Evolutionary conservation across 306 rosid species (phyloP).

Genomic region (Pyrus betulifolia): DNA sequence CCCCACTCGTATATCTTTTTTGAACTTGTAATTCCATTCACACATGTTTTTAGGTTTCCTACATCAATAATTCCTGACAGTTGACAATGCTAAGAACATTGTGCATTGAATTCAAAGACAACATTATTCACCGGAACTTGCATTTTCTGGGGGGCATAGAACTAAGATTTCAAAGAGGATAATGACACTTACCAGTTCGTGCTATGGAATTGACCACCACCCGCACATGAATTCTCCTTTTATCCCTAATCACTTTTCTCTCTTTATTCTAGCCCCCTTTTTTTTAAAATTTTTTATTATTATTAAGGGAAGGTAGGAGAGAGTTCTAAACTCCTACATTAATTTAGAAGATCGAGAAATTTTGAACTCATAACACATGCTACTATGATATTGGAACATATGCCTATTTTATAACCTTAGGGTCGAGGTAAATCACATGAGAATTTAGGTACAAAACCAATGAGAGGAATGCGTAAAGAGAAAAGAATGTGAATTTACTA

Average conservation of each 20-base stretch:
- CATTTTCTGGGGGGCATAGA: neutral
- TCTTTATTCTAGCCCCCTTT: too few relatives aligned
- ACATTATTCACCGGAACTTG: neutral
- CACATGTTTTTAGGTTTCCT: constrained; percentile 9
- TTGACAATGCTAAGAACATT: neutral
- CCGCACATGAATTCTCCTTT: neutral
- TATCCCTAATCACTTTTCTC: too few relatives aligned
- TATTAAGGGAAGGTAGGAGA: too few relatives aligned
- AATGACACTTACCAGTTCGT: neutral
- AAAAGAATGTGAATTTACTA: too few relatives aligned
- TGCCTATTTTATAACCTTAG: too few relatives aligned
- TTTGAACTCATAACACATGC: accelerated
- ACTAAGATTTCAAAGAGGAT: neutral
- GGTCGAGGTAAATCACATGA: too few relatives aligned
- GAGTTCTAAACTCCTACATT: too few relatives aligned
- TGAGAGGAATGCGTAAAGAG: too few relatives aligned
- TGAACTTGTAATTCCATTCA: constrained; percentile 21
- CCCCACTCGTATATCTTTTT: neutral
- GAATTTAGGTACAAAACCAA: too few relatives aligned
- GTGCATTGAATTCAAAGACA: neutral
- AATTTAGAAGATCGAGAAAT: too few relatives aligned
- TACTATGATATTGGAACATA: too few relatives aligned
- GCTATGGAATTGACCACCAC: neutral
- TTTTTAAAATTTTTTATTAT: too few relatives aligned
- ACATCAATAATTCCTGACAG: neutral